phyloP scores from a whole-genome alignment of 257 asterid species.

The Rehmannia glutinosa region DNA sequence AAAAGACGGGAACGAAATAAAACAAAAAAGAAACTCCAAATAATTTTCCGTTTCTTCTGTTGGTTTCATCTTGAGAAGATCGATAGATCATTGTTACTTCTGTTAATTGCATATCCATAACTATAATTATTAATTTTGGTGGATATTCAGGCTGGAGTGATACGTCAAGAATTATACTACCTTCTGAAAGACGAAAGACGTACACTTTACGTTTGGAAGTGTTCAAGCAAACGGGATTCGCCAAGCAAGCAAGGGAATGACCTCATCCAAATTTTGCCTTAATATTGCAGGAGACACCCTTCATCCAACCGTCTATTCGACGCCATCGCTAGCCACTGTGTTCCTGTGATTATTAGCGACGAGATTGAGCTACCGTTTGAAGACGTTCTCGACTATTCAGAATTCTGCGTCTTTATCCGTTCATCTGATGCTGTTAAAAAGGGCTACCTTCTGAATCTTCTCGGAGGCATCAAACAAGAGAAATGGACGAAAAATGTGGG shows the following conservation, averaged over 20 bases:
- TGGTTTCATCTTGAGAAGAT: too few relatives aligned
- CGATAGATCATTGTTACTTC: too few relatives aligned
- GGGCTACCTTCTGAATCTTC: constrained; percentile 60
- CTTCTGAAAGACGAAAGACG: constrained; percentile 66
- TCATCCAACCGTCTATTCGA: constrained; percentile 83
- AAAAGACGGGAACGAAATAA: too few relatives aligned
- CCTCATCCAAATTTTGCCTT: constrained; percentile 73
- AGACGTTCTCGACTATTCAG: constrained; percentile 65
- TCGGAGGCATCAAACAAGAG: constrained; percentile 48
- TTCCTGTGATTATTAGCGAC: constrained; percentile 79
- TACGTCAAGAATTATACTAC: constrained; percentile 65
- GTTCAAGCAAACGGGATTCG: constrained; percentile 44
- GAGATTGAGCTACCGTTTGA: constrained; percentile 75
- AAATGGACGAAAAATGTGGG: constrained; percentile 82
- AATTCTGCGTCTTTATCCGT: constrained; percentile 52
- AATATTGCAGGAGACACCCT: constrained; percentile 88
- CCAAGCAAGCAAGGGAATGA: constrained; percentile 62
- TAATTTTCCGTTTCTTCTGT: too few relatives aligned
- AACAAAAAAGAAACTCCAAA: too few relatives aligned
- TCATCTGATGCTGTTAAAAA: constrained; percentile 52
- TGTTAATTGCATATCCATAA: too few relatives aligned
- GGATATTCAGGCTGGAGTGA: constrained; percentile 58
- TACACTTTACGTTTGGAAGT: constrained; percentile 67
- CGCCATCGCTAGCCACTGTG: constrained; percentile 79
- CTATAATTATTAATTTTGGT: background rate